Conservation (phyloP, 495 filamentous ascomycete species). For the Xylaria cubensis region DNA sequence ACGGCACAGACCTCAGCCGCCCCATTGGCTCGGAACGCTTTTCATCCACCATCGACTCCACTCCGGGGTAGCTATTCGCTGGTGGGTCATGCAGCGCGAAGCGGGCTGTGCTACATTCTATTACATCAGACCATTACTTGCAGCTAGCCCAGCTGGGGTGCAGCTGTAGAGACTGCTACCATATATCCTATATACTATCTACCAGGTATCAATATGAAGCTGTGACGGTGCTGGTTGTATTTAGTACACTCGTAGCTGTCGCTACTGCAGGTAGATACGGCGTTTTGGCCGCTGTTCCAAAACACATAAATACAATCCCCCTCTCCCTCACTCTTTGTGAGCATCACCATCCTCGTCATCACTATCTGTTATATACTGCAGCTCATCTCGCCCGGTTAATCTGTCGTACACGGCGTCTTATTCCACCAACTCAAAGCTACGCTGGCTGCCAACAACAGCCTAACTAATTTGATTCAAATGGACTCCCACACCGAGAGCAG, state of each 20-base stretch:
- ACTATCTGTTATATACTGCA: background rate
- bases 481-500: slow-evolving; percentile 27
- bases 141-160: background rate
- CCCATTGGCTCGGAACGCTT: slow-evolving; percentile 8
- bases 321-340: background rate
- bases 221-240: background rate
- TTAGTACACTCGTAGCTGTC: background rate
- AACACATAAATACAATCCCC: slow-evolving; percentile 15
- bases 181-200: too few relatives aligned
- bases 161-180: background rate
- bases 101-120: slow-evolving; percentile 19
- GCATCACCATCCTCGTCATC: slow-evolving; percentile 1
- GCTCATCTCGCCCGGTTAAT: background rate
- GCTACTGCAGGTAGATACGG: background rate
- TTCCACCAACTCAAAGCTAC: background rate
- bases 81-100: background rate
- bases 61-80: slow-evolving; percentile 7
- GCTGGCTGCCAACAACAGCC: slow-evolving; percentile 23
- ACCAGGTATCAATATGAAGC: background rate
- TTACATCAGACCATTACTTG: slow-evolving; percentile 16
- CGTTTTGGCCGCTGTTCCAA: background rate
- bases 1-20: background rate
- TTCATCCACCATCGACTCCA: background rate
- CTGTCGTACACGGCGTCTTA: background rate
- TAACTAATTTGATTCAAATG: slow-evolving; percentile 18